Percentiles rank a stretch among this genome's conserved stretches.
Evolutionary conservation across 169 alveolate species (phyloP).

Genomic region (Besnoitia besnoiti): DNA sequence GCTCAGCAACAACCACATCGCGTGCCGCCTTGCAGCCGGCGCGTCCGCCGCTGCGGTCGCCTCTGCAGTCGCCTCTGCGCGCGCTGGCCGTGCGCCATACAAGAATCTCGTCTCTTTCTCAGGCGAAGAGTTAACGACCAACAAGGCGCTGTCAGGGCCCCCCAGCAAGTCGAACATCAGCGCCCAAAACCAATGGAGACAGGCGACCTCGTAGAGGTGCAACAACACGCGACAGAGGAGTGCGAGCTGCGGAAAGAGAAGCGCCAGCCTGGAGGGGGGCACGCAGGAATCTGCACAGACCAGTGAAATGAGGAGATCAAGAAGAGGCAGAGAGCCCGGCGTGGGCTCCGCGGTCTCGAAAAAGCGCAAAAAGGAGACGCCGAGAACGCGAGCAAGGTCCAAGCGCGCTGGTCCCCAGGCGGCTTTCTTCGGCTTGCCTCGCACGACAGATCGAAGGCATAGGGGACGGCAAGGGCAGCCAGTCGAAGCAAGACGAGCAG

Average conservation of each 20-base stretch:
- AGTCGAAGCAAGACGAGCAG: too few species aligned
- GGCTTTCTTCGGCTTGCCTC: too few species aligned
- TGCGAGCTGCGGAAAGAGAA: constrained; percentile 10
- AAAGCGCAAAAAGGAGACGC: too few species aligned
- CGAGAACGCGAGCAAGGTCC: too few species aligned
- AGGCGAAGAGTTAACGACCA: not conserved
- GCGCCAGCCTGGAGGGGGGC: constrained; percentile 3
- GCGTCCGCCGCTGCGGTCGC: not conserved
- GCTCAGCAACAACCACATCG: too few species aligned
- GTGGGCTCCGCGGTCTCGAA: too few species aligned
- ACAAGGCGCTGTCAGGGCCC: constrained; percentile 8
- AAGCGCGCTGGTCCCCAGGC: too few species aligned
- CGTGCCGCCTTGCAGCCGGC: not conserved
- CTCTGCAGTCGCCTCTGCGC: not conserved
- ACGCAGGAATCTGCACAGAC: too few species aligned
- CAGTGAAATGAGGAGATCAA: not conserved
- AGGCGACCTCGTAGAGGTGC: constrained; percentile 12
- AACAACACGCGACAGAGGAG: constrained; percentile 5
- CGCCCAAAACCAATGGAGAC: constrained; percentile 28
- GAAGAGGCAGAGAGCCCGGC: too few species aligned
- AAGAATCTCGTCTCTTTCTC: not conserved
- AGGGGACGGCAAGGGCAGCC: too few species aligned
- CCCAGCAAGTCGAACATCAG: constrained; percentile 21
- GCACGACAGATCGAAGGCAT: too few species aligned
- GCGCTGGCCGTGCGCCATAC: not conserved